phyloP scores from a whole-genome alignment of 768 basidiomycete genomes.

The Lepiota venenata region DNA sequence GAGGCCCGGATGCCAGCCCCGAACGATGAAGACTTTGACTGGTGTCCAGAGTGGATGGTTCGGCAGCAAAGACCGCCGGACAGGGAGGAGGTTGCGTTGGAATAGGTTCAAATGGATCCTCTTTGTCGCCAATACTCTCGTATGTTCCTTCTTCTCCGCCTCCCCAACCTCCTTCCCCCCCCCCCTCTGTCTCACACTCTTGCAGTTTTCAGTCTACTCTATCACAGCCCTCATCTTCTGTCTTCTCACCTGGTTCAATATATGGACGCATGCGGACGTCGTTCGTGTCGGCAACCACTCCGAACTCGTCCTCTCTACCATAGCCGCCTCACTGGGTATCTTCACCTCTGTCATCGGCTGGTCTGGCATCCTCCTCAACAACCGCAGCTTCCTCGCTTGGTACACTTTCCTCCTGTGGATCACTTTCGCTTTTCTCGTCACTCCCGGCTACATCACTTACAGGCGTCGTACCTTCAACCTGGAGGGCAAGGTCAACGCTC shows the following conservation, averaged over 20 bases:
- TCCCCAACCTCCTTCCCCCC: not conserved
- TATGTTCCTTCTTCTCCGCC: slow-evolving; percentile 18
- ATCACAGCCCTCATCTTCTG: slow-evolving; percentile 57
- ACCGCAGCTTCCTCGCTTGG: slow-evolving; percentile 76
- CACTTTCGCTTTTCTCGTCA: slow-evolving; percentile 66
- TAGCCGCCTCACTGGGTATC: slow-evolving; percentile 56
- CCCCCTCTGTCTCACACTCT: not conserved
- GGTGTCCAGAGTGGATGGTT: slow-evolving; percentile 7
- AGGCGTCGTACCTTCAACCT: slow-evolving; percentile 54
- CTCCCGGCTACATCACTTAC: slow-evolving; percentile 81
- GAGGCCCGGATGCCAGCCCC: slow-evolving; percentile 43
- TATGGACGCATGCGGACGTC: slow-evolving; percentile 64
- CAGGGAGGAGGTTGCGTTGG: slow-evolving; percentile 53
- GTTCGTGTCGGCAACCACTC: slow-evolving; percentile 63
- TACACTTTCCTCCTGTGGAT: slow-evolving; percentile 80
- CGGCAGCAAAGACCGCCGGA: slow-evolving; percentile 20
- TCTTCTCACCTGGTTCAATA: slow-evolving; percentile 77
- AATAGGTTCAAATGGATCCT: slow-evolving; percentile 84
- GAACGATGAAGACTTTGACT: slow-evolving; percentile 7
- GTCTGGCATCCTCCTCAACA: slow-evolving; percentile 83
- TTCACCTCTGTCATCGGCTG: slow-evolving; percentile 73
- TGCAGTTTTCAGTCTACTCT: slow-evolving; percentile 52
- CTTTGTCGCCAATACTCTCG: slow-evolving; percentile 59
- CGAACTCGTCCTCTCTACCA: slow-evolving; percentile 68
- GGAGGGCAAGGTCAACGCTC: slow-evolving; percentile 73